Evolutionary conservation across 2,329 filamentous ascomycete genomes (phyloP).

Genomic region (Escovopsis sp.): DNA sequence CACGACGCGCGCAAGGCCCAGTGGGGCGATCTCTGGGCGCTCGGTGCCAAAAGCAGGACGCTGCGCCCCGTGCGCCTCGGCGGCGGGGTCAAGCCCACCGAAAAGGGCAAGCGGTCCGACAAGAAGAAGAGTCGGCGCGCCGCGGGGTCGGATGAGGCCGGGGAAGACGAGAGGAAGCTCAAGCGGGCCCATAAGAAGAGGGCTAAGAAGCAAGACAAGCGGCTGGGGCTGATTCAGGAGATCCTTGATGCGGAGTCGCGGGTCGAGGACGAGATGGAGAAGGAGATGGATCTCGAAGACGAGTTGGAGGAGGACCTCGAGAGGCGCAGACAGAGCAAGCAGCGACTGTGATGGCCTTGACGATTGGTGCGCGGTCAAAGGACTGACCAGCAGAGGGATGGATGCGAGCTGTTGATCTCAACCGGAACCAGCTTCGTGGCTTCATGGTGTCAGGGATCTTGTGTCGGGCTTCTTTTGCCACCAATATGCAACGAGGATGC

Average conservation of each 20-base stretch:
- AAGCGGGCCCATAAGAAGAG: conserved; percentile 23
- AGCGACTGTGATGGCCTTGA: no score
- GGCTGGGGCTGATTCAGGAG: conserved; percentile 25
- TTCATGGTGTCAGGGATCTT: no score
- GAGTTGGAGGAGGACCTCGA: conserved; percentile 12
- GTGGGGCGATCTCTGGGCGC: conserved; percentile 93
- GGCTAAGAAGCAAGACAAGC: conserved; percentile 18
- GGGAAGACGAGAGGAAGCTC: conserved; percentile 20
- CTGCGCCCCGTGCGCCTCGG: conserved; percentile 46
- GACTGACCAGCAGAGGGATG: no score
- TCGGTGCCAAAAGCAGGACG: conserved; percentile 79
- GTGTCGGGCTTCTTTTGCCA: no score
- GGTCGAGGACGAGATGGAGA: conserved; percentile 15
- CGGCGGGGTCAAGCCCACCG: conserved; percentile 22
- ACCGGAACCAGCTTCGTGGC: no score
- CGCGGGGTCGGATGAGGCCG: conserved; percentile 8
- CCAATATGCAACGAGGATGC: no score
- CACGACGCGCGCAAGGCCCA: conserved; percentile 77
- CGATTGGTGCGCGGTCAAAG: no score
- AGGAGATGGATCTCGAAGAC: conserved; percentile 17
- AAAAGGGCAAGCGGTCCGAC: conserved; percentile 30
- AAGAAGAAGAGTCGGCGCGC: conserved; percentile 19
- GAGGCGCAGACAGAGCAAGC: conserved; percentile 1
- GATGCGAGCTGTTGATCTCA: no score
- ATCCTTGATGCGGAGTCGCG: conserved; percentile 19